phyloP scores from a whole-genome alignment of 139 green algal genomes.

The Raphidocelis subcapitata region DNA sequence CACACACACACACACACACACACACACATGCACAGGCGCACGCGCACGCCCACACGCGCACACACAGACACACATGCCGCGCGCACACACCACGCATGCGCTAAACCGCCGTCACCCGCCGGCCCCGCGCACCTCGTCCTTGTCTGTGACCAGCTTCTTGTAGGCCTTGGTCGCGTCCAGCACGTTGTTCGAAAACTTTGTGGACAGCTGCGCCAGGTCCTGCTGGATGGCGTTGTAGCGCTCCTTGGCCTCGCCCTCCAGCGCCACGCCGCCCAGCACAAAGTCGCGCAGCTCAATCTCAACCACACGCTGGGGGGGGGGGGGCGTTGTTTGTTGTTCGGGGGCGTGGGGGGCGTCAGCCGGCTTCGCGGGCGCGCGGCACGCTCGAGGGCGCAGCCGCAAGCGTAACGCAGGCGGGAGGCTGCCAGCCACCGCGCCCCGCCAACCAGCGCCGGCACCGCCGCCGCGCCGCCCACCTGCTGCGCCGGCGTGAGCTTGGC shows the following conservation, averaged over 20 bases:
- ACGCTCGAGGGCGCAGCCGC: too few species aligned
- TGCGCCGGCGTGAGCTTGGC: conserved; percentile 27
- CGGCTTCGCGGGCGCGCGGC: too few species aligned
- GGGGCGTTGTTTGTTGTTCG: background rate
- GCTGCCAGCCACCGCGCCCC: too few species aligned
- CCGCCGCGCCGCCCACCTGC: too few species aligned
- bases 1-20: background rate
- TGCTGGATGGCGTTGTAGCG: conserved; percentile 97
- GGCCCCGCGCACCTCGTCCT: too few species aligned
- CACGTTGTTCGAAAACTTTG: conserved; percentile 91
- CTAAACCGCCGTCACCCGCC: too few species aligned
- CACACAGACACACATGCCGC: background rate
- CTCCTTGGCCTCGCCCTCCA: conserved; percentile 76
- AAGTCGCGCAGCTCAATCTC: conserved; percentile 91
- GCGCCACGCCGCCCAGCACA: conserved; percentile 84
- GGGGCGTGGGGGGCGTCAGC: background rate
- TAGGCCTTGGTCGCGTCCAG: conserved; percentile 40
- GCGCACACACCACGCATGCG: too few species aligned
- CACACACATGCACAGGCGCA: too few species aligned
- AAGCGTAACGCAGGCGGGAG: too few species aligned
- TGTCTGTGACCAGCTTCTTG: too few species aligned
- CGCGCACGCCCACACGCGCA: background rate
- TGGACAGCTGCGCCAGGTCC: conserved; percentile 85
- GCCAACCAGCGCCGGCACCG: too few species aligned
- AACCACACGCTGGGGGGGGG: conserved; percentile 78